Evolutionary conservation across 2,329 filamentous ascomycete genomes (phyloP), one percentile per base, ranked within the genome.

Genomic region (Berkeleyomyces rouxiae): DNA sequence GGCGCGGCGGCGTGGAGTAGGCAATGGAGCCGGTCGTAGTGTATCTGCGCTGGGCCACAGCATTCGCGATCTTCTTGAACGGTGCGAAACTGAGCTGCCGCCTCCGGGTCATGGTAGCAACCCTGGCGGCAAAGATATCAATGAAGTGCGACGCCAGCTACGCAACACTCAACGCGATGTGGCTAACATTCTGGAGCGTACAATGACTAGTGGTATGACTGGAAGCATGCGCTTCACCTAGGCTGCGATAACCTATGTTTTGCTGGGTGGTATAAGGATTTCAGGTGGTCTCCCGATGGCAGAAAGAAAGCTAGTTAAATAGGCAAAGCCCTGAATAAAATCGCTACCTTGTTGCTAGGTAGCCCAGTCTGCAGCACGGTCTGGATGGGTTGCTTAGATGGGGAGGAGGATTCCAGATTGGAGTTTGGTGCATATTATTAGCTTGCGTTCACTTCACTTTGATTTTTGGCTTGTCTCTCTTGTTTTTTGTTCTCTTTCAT

Each of bases 11-110:
- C 74, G 75, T 13, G 67, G 66, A 9, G 69, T 70, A 44, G 70
- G 70, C 60, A 74, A 74, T 68, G 72, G 74, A 11, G 66, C 70
- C 4, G 72, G 71, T 1, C 62, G 62, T 4, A 37, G 58, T 7
- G 42, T 57, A 39, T 47, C 61, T 33, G 23, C 61, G 9, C 46
- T 64, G n/a, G 72, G 74, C 5, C 69, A 69, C 3, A 78, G 77
- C 68, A 74, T 81, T 36, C 72, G 73, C 31, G 79, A 82, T 39
- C 71, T 83, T 44, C 72, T 83, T 49, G 72, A 70, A 53, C 72
- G 77, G 59, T 80, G 79, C 65, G 80, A 82, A 65, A 70, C 72
- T 37, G 75, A 75, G 36, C 68, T 78, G 39, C 72, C 74, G 59
- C 71, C 72, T 61, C 66, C 73, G 11, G 70, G 74, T 36, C 69